Evolutionary conservation across 1,139 yeast genomes (phyloP), one percentile per base, ranked within the genome.

Genomic region (Yamadazyma triangularis): DNA sequence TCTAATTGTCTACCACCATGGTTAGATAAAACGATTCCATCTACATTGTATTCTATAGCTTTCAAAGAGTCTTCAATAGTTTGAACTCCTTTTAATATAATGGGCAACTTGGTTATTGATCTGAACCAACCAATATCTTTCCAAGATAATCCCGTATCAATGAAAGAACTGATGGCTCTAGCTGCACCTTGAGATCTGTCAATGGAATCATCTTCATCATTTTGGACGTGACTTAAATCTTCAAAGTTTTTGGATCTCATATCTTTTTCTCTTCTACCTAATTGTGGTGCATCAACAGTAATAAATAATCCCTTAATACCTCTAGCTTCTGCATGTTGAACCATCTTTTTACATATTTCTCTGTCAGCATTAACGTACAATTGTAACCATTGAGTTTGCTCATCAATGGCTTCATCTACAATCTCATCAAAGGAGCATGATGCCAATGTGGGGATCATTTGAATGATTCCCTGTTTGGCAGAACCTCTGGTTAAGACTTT

Each of bases 241-340:
- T 58, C 64, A 27, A 64, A 44, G 20, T 40, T 35, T 32, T 44
- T 42, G 35, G 62, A 58, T 32, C 77, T 51, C 74, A 60, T 54
- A 44, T 79, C 86, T 41, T 76, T 70, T 55, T 89, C 96, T 45
- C 97, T 77, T 44, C 94, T 76, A n/a, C 97, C 97, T 35, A 88
- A 69, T 42, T 86, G 87, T 4, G 96, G 96, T 0, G 96, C 96
- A 61, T 89, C 97, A 4, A 88, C 96, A 0, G 95, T 87, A 33
- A 87, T 77, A 52, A 85, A 85, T 14, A 87, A 64, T 0, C 89
- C 95, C 48, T 79, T 80, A 48, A 83, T 67, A 0, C 95, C 95
- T 29, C 87, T 60, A 28, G 60, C 49, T 54, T 83, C 95, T 1
- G 93, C 94, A 44, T 81, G 82, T 42, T 70, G 67, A 16, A 86